Evolutionary conservation across 75 land plant genomes (phyloP).

Genomic region (Picea glauca): DNA sequence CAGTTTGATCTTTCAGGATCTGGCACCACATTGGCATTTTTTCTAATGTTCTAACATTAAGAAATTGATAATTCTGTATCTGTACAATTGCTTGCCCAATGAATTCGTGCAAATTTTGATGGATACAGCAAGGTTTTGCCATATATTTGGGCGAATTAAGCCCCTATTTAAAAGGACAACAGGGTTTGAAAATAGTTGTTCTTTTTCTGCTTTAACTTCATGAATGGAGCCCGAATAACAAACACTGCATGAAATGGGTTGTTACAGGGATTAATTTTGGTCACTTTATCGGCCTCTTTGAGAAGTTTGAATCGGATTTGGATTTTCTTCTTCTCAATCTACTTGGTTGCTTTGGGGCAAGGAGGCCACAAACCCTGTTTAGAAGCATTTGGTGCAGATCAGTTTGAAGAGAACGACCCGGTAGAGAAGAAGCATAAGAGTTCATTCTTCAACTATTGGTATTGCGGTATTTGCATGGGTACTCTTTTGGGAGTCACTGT

Average conservation of each 20-base stretch:
- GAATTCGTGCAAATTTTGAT: no score
- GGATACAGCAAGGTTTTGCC: no score
- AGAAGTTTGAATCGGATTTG: conserved; percentile 6
- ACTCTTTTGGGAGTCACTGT: conserved; percentile 19
- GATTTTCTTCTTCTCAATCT: conserved; percentile 43
- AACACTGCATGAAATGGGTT: neutral
- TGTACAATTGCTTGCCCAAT: no score
- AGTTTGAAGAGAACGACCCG: conserved; percentile 43
- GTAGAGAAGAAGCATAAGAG: conserved; percentile 33
- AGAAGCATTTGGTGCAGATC: conserved; percentile 86
- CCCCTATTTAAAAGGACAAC: no score
- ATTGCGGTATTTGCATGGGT: conserved; percentile 34
- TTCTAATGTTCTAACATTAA: no score
- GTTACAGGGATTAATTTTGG: conserved; percentile 35
- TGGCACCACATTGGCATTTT: no score
- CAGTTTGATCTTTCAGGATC: no score
- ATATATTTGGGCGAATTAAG: no score
- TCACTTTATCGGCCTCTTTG: conserved; percentile 38
- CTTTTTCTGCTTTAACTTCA: no score
- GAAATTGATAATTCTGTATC: no score
- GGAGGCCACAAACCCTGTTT: conserved; percentile 84
- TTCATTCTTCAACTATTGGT: conserved; percentile 89
- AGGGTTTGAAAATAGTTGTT: no score
- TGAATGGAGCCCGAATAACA: neutral
- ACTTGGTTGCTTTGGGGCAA: conserved; percentile 51